Evolutionary conservation across 495 filamentous ascomycete genomes (phyloP), one percentile per base, ranked within the genome.

Genomic region (Aspergillus taichungensis): DNA sequence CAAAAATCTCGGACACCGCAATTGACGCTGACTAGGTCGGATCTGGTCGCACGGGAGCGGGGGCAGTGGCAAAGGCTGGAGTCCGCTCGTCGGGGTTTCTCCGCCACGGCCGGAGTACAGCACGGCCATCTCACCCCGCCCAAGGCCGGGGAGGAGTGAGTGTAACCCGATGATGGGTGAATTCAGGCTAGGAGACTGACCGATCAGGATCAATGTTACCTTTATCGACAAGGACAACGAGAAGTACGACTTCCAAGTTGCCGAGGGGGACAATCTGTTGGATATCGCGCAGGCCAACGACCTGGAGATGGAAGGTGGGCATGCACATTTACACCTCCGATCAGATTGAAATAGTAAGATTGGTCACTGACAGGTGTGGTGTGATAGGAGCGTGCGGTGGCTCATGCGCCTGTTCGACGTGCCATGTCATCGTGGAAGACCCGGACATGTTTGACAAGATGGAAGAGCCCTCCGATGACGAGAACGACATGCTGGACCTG

Each of bases 401-500:
- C 12, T 94, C 87, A 6, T 96, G 92, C 54, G 92, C 94, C 50
- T 98, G 92, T 63, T 94, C 88, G 48, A 98, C 92, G 1, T 98
- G 92, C 70, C 92, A 98, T 69, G 84, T 97, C 39, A 95, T 98
- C 42, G 87, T 98, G 34, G 73, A 83, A 46, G 82, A 86, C 56
- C 77, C 86, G 4, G 83, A 81, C 11, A 77, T 85, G 73, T 97
- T 88, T 60, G 92, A 97, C 51, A 83, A 81, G 68, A 91, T 97
- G 72, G 77, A 82, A 37, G 94, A 97, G 66, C 87, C 92, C 11
- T 82, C 84, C 34, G 92, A 98, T 61, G 94, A 98, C 61, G 92
- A 98, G 76, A 97, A 97, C 63, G 92, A 98, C 67, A 98, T 98
- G 92, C 71, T 98, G 54, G 92, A 98, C 62, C 63, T 97, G 47